Evolutionary conservation across 139 green algal genomes (phyloP).

Genomic region (Volvox reticuliferus): DNA sequence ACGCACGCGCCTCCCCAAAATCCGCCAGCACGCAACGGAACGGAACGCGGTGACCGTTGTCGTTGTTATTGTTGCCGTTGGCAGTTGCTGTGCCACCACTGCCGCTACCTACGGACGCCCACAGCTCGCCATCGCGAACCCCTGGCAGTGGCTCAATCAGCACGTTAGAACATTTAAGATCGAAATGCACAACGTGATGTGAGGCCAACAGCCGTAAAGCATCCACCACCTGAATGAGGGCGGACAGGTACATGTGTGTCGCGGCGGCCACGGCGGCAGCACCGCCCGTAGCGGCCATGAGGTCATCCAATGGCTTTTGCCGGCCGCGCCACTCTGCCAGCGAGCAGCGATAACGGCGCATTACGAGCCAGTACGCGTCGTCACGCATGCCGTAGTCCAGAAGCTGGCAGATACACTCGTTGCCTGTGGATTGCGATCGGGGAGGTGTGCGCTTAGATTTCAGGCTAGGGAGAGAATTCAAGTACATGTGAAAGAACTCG

Average conservation of each 20-base stretch:
- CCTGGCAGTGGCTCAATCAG: conserved; percentile 76
- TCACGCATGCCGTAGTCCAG: conserved; percentile 78
- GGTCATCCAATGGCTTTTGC: conserved; percentile 39
- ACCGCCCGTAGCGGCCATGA: not conserved
- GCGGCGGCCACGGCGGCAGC: not conserved
- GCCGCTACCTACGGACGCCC: conserved; percentile 41
- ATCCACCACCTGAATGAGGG: conserved; percentile 62
- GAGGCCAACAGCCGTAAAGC: conserved; percentile 62
- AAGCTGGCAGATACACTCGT: conserved; percentile 67
- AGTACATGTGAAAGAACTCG: no score
- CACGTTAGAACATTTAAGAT: conserved; percentile 92
- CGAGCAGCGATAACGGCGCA: conserved; percentile 77
- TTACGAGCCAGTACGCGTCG: conserved; percentile 78
- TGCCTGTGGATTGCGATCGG: not conserved
- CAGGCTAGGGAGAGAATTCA: no score
- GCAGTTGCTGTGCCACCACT: no score
- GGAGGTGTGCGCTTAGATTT: no score
- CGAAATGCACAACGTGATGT: conserved; percentile 84
- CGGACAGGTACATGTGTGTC: conserved; percentile 36
- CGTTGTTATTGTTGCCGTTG: not conserved
- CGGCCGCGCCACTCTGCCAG: conserved; percentile 75
- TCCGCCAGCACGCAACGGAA: conserved; percentile 80
- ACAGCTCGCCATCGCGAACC: conserved; percentile 74
- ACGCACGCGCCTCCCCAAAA: conserved; percentile 85
- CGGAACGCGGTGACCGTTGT: not conserved